Base-by-base conservation (phyloP, 2,329 filamentous ascomycete genomes). In the Epichloe sibirici region DNA sequence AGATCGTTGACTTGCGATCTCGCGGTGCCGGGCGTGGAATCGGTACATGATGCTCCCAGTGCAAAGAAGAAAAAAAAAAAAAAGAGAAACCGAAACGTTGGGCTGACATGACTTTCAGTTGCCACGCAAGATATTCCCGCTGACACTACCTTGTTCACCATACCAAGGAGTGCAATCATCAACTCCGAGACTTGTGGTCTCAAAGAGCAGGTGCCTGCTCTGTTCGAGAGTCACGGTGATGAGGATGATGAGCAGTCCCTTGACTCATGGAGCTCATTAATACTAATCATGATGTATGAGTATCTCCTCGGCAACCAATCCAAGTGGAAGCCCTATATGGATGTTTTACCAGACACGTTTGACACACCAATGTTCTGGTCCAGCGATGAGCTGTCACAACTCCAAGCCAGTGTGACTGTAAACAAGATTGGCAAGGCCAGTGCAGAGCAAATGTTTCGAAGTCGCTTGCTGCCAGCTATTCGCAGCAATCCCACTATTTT, bases 331-430 rank as follows among this genome's bases (percentile, higher is more conserved):
- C 75, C 82, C 0, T 95, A 95, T 66, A 82, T 95, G 58, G 76
- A 82, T 53, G 74, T 95, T 21, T 74, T 95, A 5, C 89, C 89
- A 1, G 59, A 63, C 5, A 62, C 70, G 1, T 95, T 95, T 63
- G 81, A 93, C 65, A 94, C 88, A 2, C 77, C 91, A 57, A 95
- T 96, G 86, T 95, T 90, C 70, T 96, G 90, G 90, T 73, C 78
- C 2, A 71, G 77, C 0, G 69, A 73, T 1, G 89, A 95, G 65
- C 73, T 95, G 3, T 69, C 72, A 0, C 75, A 85, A 61, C 77
- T 95, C 8, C 84, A 91, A 68, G 86, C 84, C 17, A 90, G 87
- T 63, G 79, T 87, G 1, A 79, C 93, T n/a, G 66, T 83, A 3
- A 69, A 77, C 56, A 91, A 90, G 65, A 85, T 95, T 57, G 90